These are phyloP conservation scores for Neurospora sp. DNA, from an alignment of 495 filamentous ascomycete species.

Conservation along the genomic window DNA sequence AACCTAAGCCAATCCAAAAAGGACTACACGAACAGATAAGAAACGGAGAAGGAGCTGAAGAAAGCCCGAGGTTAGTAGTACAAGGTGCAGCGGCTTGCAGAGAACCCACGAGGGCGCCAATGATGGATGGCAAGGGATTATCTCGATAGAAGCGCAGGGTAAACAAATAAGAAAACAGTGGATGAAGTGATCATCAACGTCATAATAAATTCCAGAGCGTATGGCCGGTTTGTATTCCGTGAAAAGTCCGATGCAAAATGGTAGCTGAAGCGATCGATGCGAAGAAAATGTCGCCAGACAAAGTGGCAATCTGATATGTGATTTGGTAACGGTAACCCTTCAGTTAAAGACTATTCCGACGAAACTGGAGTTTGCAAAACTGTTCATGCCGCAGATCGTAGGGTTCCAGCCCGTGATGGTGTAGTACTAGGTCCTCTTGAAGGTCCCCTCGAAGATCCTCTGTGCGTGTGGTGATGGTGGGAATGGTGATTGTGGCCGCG, in stretches of 20 bases:
- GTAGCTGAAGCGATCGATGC: slow-evolving; percentile 26
- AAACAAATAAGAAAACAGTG: not conserved
- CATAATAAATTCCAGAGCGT: slow-evolving; percentile 22
- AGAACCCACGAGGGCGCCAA: not conserved
- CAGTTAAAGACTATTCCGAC: slow-evolving; percentile 5
- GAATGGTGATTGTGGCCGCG: slow-evolving; percentile 23
- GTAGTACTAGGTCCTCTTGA: slow-evolving; percentile 16
- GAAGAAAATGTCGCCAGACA: slow-evolving; percentile 14
- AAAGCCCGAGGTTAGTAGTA: not conserved
- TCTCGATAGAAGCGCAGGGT: not conserved
- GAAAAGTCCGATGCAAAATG: slow-evolving; percentile 17
- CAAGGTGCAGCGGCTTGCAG: not conserved
- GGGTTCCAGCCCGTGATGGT: slow-evolving; percentile 23
- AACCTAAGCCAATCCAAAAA: not conserved
- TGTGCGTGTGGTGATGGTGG: slow-evolving; percentile 24
- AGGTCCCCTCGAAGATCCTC: slow-evolving; percentile 26
- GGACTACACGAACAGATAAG: not conserved
- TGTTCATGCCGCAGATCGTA: slow-evolving; percentile 21
- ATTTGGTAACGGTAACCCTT: slow-evolving; percentile 2
- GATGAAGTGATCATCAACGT: slow-evolving; percentile 17
- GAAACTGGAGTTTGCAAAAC: not conserved
- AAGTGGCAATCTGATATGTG: slow-evolving; percentile 4
- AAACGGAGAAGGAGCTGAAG: not conserved
- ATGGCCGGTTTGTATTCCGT: slow-evolving; percentile 20
- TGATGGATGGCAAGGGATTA: not conserved